phyloP scores from a whole-genome alignment of 306 rosid genomes.

The Quercus bicolor region DNA sequence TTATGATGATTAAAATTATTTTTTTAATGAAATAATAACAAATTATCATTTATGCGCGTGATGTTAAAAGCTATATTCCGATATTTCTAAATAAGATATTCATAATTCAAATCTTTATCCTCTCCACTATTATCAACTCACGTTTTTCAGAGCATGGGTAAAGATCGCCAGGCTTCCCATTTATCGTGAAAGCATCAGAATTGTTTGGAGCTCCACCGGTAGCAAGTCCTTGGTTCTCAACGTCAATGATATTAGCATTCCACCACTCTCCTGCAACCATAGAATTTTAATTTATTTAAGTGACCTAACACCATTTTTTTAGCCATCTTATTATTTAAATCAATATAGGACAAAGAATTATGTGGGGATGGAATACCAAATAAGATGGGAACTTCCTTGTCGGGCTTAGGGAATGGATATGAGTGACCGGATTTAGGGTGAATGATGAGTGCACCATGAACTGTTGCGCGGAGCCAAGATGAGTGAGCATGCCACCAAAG shows the following conservation, averaged over 20 bases:
- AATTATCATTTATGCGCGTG: too few species aligned
- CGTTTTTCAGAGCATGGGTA: slow-evolving; percentile 50
- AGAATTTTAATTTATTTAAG: too few species aligned
- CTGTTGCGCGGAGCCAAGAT: slow-evolving; percentile 56
- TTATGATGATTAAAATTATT: too few species aligned
- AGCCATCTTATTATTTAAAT: too few species aligned
- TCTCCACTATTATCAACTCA: neutral
- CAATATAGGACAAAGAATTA: neutral
- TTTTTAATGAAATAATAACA: too few species aligned
- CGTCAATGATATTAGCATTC: slow-evolving; percentile 45
- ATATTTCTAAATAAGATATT: too few species aligned
- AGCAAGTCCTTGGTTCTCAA: slow-evolving; percentile 24
- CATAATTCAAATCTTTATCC: fast-evolving
- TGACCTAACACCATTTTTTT: neutral
- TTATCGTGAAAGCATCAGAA: slow-evolving; percentile 60
- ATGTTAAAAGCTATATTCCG: too few species aligned
- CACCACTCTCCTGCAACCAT: slow-evolving; percentile 71
- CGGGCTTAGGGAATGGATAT: slow-evolving; percentile 40
- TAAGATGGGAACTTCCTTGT: slow-evolving; percentile 53
- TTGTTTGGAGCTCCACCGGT: slow-evolving; percentile 1
- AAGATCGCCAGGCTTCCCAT: slow-evolving; percentile 61
- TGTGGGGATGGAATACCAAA: slow-evolving; percentile 29
- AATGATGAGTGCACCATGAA: slow-evolving; percentile 65
- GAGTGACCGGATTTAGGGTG: slow-evolving; percentile 29
- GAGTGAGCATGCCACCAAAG: slow-evolving; percentile 83